A percentile compares a stretch with the other conserved stretches of the same genome.
These are phyloP conservation scores for Schrenkiella parvula DNA, from an alignment of 345 rosid genomes.

Conservation along the genomic window DNA sequence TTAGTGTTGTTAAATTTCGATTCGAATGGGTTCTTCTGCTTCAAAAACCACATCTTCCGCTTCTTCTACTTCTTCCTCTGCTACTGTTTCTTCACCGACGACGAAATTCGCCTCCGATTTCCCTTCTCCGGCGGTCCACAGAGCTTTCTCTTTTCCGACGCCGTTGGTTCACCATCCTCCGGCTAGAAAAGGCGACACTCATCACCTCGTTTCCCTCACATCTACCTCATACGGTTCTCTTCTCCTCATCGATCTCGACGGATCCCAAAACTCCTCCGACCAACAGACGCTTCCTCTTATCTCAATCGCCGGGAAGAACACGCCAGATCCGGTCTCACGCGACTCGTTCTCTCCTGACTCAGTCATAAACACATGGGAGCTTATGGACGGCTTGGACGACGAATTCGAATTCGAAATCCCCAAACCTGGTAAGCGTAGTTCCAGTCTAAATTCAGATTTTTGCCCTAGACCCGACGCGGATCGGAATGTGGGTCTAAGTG, in stretches of 20 bases:
- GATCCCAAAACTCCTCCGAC: conserved; percentile 23
- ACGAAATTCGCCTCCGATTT: conserved; percentile 20
- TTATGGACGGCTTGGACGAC: conserved; percentile 90
- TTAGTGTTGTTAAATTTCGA: conserved; percentile 15
- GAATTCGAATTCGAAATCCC: conserved; percentile 39
- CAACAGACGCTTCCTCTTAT: conserved; percentile 21
- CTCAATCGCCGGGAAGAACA: conserved; percentile 21
- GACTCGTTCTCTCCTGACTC: conserved; percentile 64
- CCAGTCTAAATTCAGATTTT: not conserved
- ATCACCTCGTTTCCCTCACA: conserved; percentile 82
- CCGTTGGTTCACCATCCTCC: conserved; percentile 92
- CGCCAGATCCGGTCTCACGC: conserved; percentile 21
- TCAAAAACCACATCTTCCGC: conserved; percentile 44
- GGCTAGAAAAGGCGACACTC: conserved; percentile 72
- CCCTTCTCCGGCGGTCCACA: conserved; percentile 31
- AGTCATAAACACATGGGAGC: conserved; percentile 93
- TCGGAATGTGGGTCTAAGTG: conserved; percentile 24
- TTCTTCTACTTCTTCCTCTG: conserved; percentile 31
- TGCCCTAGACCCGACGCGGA: conserved; percentile 26
- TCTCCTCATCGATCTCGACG: conserved; percentile 40
- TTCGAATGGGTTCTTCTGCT: conserved; percentile 72
- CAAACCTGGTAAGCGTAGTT: conserved; percentile 28
- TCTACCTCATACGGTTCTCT: conserved; percentile 88
- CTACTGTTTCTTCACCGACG: conserved; percentile 29
- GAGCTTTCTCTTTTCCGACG: conserved; percentile 59